phyloP scores from a whole-genome alignment of 1,284 basidiomycete genomes.

The Ceratobasidium theobromae region DNA sequence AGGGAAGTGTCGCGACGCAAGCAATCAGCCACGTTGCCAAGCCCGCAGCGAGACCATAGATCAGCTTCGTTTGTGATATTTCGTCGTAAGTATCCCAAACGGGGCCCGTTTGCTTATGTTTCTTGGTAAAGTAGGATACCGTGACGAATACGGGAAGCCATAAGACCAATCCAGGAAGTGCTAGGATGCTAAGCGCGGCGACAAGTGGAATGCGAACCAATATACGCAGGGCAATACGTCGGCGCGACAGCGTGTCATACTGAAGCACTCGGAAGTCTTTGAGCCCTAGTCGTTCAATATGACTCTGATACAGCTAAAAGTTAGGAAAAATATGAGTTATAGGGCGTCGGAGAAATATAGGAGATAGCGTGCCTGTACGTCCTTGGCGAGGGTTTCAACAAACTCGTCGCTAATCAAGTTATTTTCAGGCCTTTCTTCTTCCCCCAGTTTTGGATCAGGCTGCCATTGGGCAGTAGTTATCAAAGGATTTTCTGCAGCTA shows the following conservation, averaged over 20 bases:
- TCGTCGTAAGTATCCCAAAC: constrained; percentile 82
- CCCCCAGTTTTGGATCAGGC: neutral
- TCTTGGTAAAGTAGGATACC: constrained; percentile 63
- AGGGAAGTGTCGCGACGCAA: constrained; percentile 59
- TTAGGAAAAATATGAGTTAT: neutral
- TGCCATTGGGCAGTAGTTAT: constrained; percentile 9
- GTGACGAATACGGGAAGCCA: constrained; percentile 75
- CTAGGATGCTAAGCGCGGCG: constrained; percentile 64
- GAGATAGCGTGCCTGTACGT: constrained; percentile 59
- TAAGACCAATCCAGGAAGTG: constrained; percentile 76
- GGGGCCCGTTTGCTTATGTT: constrained; percentile 74
- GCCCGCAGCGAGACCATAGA: constrained; percentile 74
- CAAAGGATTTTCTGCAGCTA: neutral
- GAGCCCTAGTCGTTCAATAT: constrained; percentile 62
- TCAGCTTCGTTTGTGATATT: constrained; percentile 85
- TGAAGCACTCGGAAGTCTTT: constrained; percentile 80
- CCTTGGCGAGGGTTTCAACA: constrained; percentile 51
- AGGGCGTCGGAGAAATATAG: neutral
- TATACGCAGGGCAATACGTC: constrained; percentile 54
- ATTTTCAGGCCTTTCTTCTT: neutral
- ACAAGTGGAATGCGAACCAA: constrained; percentile 64
- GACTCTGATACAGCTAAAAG: constrained; percentile 69
- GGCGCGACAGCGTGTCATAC: constrained; percentile 39
- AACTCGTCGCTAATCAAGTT: constrained; percentile 13
- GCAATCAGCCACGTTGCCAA: constrained; percentile 60